These are phyloP conservation scores for Fusarium dimerum DNA, from an alignment of 2,329 filamentous ascomycete species.

Conservation along the genomic window DNA sequence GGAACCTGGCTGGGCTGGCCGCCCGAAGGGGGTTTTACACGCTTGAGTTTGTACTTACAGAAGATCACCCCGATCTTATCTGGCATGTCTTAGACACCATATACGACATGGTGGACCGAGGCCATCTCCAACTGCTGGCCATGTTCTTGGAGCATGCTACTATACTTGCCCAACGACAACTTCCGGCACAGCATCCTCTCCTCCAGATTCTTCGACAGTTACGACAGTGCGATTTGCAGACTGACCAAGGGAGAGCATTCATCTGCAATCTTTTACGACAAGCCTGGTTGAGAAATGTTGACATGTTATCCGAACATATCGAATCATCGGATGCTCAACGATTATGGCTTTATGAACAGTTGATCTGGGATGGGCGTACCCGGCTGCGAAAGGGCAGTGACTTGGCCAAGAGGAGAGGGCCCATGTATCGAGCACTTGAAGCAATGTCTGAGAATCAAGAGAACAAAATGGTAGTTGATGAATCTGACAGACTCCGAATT, in stretches of 20 bases:
- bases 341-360: conserved; percentile 41
- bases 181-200: conserved; percentile 36
- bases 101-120: conserved; percentile 39
- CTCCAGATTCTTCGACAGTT: conserved; percentile 36
- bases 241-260: conserved; percentile 32
- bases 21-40: conserved; percentile 38
- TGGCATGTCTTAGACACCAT: conserved; percentile 42
- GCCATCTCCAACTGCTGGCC: conserved; percentile 36
- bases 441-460: conserved; percentile 20
- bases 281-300: conserved; percentile 40
- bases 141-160: conserved; percentile 38
- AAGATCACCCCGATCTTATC: conserved; percentile 39
- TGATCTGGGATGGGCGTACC: conserved; percentile 41
- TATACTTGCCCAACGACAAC: conserved; percentile 28
- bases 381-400: conserved; percentile 35
- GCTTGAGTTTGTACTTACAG: conserved; percentile 38
- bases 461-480: conserved; percentile 7
- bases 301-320: conserved; percentile 35
- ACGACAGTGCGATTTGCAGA: conserved; percentile 32
- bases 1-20: conserved; percentile 38
- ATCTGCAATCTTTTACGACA: conserved; percentile 37
- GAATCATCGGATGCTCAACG: conserved; percentile 30
- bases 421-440: conserved; percentile 35
- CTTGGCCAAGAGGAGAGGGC: conserved; percentile 27
- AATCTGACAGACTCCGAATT: conserved; percentile 31